A percentile compares a stretch with the other conserved stretches of the same genome.
phyloP scores from a whole-genome alignment of 2,329 filamentous ascomycete genomes.

The Zarea fungicola region DNA sequence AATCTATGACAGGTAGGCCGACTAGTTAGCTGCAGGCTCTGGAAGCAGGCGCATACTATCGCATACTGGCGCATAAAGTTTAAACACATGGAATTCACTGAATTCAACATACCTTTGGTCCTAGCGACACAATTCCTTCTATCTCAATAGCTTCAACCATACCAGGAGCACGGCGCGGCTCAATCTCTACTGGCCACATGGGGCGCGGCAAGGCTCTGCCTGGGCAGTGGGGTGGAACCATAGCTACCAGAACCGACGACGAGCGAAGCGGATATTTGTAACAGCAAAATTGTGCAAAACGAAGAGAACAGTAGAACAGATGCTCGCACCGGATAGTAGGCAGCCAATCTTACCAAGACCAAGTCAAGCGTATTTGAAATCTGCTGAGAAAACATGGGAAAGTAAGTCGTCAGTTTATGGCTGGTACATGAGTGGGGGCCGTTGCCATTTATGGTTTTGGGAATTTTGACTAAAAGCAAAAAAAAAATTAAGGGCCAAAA shows the following conservation, averaged over 20 bases:
- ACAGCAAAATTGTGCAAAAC: no score
- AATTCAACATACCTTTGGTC: constrained; percentile 9
- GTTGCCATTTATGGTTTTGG: constrained; percentile 31
- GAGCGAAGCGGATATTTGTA: no score
- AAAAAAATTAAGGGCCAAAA: constrained; percentile 4
- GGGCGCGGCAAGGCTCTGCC: background rate
- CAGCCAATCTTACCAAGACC: background rate
- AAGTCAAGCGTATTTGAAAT: background rate
- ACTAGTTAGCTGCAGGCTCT: background rate
- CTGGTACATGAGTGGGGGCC: constrained; percentile 22
- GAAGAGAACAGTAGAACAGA: no score
- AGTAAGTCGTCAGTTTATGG: background rate
- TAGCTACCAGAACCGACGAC: no score
- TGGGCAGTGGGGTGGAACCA: constrained; percentile 9
- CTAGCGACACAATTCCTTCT: constrained; percentile 7
- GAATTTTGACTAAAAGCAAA: constrained; percentile 12
- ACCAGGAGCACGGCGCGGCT: background rate
- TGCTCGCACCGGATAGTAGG: no score
- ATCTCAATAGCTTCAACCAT: background rate
- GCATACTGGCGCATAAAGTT: no score
- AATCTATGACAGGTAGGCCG: constrained; percentile 25
- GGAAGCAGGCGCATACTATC: background rate
- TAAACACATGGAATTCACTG: no score
- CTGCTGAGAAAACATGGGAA: constrained; percentile 1
- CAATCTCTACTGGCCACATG: background rate